Evolutionary conservation across 2,329 filamentous ascomycete species (phyloP), one percentile per base, ranked within the genome.

Genomic region (Colletotrichum costaricense): DNA sequence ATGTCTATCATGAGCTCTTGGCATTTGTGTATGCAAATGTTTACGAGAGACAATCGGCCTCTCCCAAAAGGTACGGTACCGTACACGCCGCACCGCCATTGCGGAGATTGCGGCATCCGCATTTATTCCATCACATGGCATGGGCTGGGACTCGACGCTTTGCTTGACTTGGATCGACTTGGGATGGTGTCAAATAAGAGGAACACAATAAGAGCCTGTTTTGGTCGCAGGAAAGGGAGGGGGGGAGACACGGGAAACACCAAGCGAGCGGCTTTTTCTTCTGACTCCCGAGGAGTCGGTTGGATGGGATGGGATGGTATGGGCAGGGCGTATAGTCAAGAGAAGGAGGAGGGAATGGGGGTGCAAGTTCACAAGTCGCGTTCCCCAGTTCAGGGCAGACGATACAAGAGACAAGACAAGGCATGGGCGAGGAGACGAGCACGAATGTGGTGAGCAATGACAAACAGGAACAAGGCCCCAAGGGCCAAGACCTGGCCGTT

Each of bases 21-120:
- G 70, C 67, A 70, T 16, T 33, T 46, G 16, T 49, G 33, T 19
- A 28, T 59, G 55, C 67, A 24, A 30, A 33, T 65, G 46, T 70
- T 65, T 57, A 65, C 46, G 46, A 65, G 46, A 60, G 55, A 73
- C 46, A 33, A 33, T 28, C 42, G 38, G 16, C 62, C 22, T n/a
- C 38, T 38, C 57, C 30, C 38, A 35, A 55, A 54, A 33, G 42
- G 46, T 38, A 56, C 55, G 42, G 57, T 58, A 22, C 67, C 24
- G 52, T 46, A 68, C n/a, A 42, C 57, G 49, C 38, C 38, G 49
- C 16, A 26, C 59, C 46, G 56, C 30, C 54, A 28, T 46, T 24
- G 56, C 63, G 72, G 72, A 74, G 6, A 72, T 63, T 74, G 52
- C 63, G 68, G 68, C 68, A 66, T 63, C 68, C 52, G 67, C 72